Conservation (phyloP, 1,284 basidiomycete species). For the Phlebopus sp. region DNA sequence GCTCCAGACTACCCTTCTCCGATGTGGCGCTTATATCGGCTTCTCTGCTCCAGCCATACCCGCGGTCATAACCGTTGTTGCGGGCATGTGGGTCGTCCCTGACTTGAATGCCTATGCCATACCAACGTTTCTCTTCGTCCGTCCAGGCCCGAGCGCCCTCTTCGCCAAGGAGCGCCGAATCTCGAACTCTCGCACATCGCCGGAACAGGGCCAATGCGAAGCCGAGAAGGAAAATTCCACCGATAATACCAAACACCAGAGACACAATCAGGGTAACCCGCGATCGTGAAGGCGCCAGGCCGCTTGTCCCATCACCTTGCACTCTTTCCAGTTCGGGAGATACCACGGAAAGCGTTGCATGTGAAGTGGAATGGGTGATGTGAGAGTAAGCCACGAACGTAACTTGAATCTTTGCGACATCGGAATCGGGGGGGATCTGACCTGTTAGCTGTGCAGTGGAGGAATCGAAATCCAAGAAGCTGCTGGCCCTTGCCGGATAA, state of each 20-base stretch:
- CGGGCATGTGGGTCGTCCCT: conserved; percentile 14
- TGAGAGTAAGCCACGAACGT: conserved; percentile 65
- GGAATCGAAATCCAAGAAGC: conserved; percentile 52
- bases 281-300: conserved; percentile 42
- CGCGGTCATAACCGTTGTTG: conserved; percentile 14
- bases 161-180: conserved; percentile 56
- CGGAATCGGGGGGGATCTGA: conserved; percentile 45
- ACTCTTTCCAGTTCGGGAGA: conserved; percentile 37
- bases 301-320: conserved; percentile 23
- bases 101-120: conserved; percentile 49
- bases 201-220: conserved; percentile 54
- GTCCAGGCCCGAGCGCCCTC: conserved; percentile 54
- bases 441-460: conserved; percentile 47
- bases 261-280: conserved; percentile 56
- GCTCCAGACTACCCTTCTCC: conserved; percentile 29
- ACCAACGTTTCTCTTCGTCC: conserved; percentile 65
- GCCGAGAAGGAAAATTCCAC: conserved; percentile 54
- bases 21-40: conserved; percentile 27
- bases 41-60: conserved; percentile 33
- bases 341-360: conserved; percentile 55
- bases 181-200: conserved; percentile 52
- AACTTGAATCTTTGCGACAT: conserved; percentile 39
- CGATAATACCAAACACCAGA: conserved; percentile 61
- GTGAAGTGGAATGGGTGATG: conserved; percentile 68
- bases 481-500: conserved; percentile 44